phyloP scores from a whole-genome alignment of 257 asterid genomes.

The Nicotiana tomentosiformis region DNA sequence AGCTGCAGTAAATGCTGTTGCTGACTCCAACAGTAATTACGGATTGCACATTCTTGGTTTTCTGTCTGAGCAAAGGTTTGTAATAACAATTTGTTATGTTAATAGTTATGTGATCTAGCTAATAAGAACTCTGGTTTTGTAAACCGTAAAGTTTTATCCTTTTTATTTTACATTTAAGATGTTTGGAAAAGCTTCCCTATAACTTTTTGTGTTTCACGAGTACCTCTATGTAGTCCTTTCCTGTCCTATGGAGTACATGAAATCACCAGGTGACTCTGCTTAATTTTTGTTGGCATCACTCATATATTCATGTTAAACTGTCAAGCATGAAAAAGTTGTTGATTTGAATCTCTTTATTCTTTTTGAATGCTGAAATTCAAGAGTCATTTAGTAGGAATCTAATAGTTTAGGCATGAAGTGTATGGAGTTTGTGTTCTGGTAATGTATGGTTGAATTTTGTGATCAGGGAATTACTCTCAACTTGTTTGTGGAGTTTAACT shows the following conservation, averaged over 20 bases:
- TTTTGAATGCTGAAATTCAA: not conserved
- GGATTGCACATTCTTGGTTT: conserved; percentile 64
- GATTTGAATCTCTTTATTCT: not conserved
- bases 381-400: not conserved
- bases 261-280: not conserved
- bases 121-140: not conserved
- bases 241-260: not conserved
- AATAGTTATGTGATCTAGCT: not conserved
- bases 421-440: not conserved
- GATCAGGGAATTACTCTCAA: not conserved
- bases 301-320: not conserved
- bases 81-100: not conserved
- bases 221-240: not conserved
- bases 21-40: conserved; percentile 37
- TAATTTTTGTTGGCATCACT: not conserved
- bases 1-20: conserved; percentile 60
- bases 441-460: not conserved
- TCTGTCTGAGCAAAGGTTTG: conserved; percentile 74
- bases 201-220: not conserved
- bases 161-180: conserved; percentile 2
- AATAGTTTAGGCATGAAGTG: not conserved
- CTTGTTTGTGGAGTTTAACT: not conserved
- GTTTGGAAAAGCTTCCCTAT: not conserved
- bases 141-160: not conserved
- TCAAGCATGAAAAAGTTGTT: not conserved